Base-by-base conservation (phyloP, 2,329 filamentous ascomycete genomes). In the Sporothrix phasma region DNA sequence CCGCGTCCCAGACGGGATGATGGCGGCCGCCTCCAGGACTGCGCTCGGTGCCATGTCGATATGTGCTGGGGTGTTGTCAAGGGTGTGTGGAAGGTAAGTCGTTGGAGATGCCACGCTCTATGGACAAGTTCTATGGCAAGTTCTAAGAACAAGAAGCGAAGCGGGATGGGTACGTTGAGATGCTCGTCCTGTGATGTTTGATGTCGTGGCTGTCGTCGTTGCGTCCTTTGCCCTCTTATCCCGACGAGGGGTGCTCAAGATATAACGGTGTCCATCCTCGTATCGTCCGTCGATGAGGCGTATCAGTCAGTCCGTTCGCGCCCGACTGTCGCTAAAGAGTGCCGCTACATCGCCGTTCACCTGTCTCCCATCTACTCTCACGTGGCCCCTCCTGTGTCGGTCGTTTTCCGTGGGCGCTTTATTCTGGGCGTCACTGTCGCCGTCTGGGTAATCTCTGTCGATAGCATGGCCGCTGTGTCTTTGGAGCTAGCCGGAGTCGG, bases 41-140 rank as follows among this genome's bases (percentile, higher is more conserved):
- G 62, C 62, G 11, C 53, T n/a, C 2, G 62, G 62, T 24, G 62
- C 62, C 62, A 64, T 64, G 13, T 51, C 45, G 24, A 26, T 22
- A 13, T 39, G n/a, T 24, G 41, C 10, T 6, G 29, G 11, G 13
- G n/a, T 37, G 31, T 29, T 45, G 11, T 43, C 5, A n/a, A 37
- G 8, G 5, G 3, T 47, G 39, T 45, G n/a, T 53, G 49, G 34
- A 53, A 10, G 49, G 49, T 19, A 53, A n/a, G 15, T 19, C n/a
- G 13, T 22, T 53, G 26, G n/a, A n/a, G n/a, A 13, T 22, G 49
- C 17, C 4, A 10, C n/a, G n/a, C n/a, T n/a, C n/a, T n/a, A n/a
- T n/a, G n/a, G n/a, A n/a, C n/a, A n/a, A n/a, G n/a, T n/a, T n/a
- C n/a, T n/a, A n/a, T n/a, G n/a, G n/a, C n/a, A 10, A 54, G 17